phyloP scores from a whole-genome alignment of 2,329 filamentous ascomycete genomes.

The Scleromitrula shiraiana region DNA sequence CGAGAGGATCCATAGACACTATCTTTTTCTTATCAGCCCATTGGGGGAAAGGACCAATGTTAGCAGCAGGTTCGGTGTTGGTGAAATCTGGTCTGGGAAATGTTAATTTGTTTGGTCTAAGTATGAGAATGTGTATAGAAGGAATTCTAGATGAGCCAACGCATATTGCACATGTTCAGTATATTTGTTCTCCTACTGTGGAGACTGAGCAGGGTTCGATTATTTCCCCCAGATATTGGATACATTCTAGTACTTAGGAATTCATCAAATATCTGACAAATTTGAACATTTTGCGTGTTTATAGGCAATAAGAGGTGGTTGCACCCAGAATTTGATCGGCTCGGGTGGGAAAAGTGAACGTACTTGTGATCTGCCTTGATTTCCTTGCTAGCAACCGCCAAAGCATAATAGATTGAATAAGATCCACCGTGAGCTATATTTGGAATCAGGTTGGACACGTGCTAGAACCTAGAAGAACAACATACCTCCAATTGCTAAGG shows the following conservation, averaged over 20 bases:
- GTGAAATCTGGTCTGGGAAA: slow-evolving; percentile 54
- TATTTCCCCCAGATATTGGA: too few relatives aligned
- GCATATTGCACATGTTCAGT: too few relatives aligned
- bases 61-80: slow-evolving; percentile 85
- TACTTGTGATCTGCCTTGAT: slow-evolving; percentile 71
- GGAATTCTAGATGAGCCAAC: too few relatives aligned
- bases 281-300: background rate
- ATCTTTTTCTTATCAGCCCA: slow-evolving; percentile 92
- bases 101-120: background rate
- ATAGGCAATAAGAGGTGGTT: too few relatives aligned
- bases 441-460: background rate
- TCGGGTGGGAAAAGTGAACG: too few relatives aligned
- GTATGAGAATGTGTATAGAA: too few relatives aligned
- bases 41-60: slow-evolving; percentile 80
- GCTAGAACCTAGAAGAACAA: background rate
- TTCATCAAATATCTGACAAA: too few relatives aligned
- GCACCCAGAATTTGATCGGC: too few relatives aligned
- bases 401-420: slow-evolving; percentile 91
- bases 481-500: slow-evolving; percentile 51
- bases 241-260: too few relatives aligned
- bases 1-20: slow-evolving; percentile 92
- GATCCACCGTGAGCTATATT: slow-evolving; percentile 69
- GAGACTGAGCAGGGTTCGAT: too few relatives aligned
- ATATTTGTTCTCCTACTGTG: too few relatives aligned
- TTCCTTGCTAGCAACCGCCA: slow-evolving; percentile 87